Evolutionary conservation across 306 rosid genomes (phyloP), one percentile per base, ranked within the genome.

Genomic region (Citrullus mucosospermus): DNA sequence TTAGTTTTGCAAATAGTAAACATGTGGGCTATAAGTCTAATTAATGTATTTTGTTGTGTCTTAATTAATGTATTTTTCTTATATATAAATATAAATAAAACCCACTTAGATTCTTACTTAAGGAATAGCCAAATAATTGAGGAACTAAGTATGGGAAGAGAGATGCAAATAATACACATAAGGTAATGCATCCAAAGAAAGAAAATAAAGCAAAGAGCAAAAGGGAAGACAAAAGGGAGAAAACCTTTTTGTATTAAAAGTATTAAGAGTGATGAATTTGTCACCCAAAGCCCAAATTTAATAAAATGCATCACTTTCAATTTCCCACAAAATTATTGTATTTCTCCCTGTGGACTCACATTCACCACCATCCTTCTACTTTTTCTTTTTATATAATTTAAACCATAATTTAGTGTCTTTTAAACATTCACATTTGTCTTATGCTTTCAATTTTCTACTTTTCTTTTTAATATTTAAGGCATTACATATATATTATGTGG

Each of bases 181-280:
- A 67, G 51, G 54, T 41, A 70, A 70, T 70, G 76, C 76, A 70
- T 70, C 76, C 57, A 70, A 70, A 70, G n/a, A 67, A 39, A 67
- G 0, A 20, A 5, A 66, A 38, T 9, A 62, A 62, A 62, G 68
- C 68, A 61, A 61, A 61, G 20, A 32, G 18, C 3, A 68, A 68
- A 68, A 6, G 30, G 1, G 22, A 7, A 5, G 7, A 20, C 11
- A 70, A 63, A 70, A 70, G 39, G 20, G n/a, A 44, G 39, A 18
- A 70, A 46, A 7, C 12, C 34, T 48, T 71, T 71, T 48, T 6
- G 58, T 71, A 41, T 71, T 71, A 71, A 71, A 69, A 50, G 54
- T 48, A n/a, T 55, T 46, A 46, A 70, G 57, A 44, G 76, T 44
- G 76, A 70, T 46, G 76, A 18, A 70, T 70, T 70, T 70, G 58